These are phyloP conservation scores for Rhodofomes roseus DNA, from an alignment of 1,284 basidiomycete genomes.

Conservation along the genomic window DNA sequence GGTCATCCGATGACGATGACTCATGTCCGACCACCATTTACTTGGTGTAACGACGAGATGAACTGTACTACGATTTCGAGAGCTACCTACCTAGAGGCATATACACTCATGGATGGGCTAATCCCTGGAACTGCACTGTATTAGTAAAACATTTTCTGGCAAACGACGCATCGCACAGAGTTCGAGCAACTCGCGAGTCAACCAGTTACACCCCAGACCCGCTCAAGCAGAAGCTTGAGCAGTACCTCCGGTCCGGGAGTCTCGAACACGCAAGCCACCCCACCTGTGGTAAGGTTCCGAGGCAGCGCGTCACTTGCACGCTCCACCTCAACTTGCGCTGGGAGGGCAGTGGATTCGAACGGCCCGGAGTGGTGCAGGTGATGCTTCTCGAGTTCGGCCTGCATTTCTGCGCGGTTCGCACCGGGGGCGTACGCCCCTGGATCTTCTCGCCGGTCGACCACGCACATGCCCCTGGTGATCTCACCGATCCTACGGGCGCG, in stretches of 20 bases:
- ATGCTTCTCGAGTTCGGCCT: conserved; percentile 45
- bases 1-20: conserved; percentile 4
- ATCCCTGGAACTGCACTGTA: neutral
- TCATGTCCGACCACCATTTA: neutral
- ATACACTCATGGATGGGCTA: neutral
- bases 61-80: neutral
- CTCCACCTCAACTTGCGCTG: conserved; percentile 51
- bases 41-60: neutral
- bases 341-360: conserved; percentile 48
- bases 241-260: conserved; percentile 57
- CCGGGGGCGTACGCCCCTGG: conserved; percentile 57
- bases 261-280: conserved; percentile 48
- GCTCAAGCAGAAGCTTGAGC: conserved; percentile 42
- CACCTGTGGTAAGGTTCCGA: conserved; percentile 19
- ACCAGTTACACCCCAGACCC: conserved; percentile 52
- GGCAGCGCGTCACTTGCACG: conserved; percentile 15
- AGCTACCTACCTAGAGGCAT: neutral
- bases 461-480: conserved; percentile 72
- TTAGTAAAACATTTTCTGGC: neutral
- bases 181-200: neutral
- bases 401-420: conserved; percentile 57
- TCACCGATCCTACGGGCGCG: conserved; percentile 36
- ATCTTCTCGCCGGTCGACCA: conserved; percentile 65
- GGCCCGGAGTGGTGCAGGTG: conserved; percentile 30
- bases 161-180: neutral